These are phyloP conservation scores for Pouteria glomerata DNA, from an alignment of 148 eudicot genomes.

Conservation along the genomic window DNA sequence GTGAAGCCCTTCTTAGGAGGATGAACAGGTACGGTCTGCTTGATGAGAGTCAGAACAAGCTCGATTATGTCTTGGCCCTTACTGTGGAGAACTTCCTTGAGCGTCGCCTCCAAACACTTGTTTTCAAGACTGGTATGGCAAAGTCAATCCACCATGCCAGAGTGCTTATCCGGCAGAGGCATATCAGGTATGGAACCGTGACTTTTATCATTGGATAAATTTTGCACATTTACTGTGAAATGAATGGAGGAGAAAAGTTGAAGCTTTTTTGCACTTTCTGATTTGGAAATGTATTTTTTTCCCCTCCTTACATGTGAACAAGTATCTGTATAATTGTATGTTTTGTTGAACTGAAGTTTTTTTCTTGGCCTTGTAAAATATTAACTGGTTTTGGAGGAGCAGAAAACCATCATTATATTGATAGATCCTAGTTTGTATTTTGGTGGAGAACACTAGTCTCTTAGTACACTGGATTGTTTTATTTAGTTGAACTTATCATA, in stretches of 20 bases:
- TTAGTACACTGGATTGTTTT: too few relatives aligned
- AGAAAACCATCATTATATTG: too few relatives aligned
- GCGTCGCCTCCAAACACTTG: constrained; percentile 67
- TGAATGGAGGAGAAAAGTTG: not conserved
- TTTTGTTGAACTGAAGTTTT: too few relatives aligned
- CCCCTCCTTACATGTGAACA: not conserved
- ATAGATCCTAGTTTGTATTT: too few relatives aligned
- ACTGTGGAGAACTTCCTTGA: constrained; percentile 75
- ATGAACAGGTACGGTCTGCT: constrained; percentile 55
- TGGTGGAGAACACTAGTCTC: too few relatives aligned
- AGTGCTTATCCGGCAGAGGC: constrained; percentile 70
- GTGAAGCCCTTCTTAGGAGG: constrained; percentile 69
- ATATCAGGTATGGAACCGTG: constrained; percentile 41
- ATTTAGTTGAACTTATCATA: too few relatives aligned
- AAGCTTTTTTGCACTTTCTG: not conserved
- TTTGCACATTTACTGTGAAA: not conserved
- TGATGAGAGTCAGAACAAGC: constrained; percentile 68
- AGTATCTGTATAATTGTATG: not conserved
- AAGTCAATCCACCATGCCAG: constrained; percentile 79
- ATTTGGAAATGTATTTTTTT: too few relatives aligned
- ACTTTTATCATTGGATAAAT: not conserved
- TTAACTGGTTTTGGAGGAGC: too few relatives aligned
- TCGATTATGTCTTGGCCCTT: constrained; percentile 65
- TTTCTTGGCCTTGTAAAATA: too few relatives aligned
- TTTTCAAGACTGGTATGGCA: constrained; percentile 74